Percentiles rank a stretch among this genome's conserved stretches.
Conservation (phyloP, 2,329 filamentous ascomycete species). For the Sphaerulina vaccinii region DNA sequence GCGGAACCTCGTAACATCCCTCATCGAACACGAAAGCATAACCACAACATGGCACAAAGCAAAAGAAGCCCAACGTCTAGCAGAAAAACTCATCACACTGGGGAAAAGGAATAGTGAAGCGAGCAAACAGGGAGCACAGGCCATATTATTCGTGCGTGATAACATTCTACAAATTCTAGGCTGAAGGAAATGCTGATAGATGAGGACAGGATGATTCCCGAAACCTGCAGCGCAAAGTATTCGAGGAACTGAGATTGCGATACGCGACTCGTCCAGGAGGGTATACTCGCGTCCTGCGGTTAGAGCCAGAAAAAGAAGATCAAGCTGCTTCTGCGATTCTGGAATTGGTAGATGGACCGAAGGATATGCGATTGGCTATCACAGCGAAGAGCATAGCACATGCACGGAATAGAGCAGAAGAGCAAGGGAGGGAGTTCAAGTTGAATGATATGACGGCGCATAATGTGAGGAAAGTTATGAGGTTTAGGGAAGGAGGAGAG, state of each 20-base stretch:
- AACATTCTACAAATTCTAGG: neutral
- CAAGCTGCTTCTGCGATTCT: conserved; percentile 88
- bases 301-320: conserved; percentile 84
- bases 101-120: conserved; percentile 91
- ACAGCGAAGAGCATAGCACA: conserved; percentile 80
- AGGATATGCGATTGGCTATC: conserved; percentile 91
- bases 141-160: conserved; percentile 69
- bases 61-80: conserved; percentile 90
- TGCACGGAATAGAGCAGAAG: conserved; percentile 17
- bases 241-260: conserved; percentile 75
- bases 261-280: conserved; percentile 80
- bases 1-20: conserved; percentile 91
- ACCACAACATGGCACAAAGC: conserved; percentile 94
- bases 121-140: conserved; percentile 69
- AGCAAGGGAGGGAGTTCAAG: conserved; percentile 50
- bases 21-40: conserved; percentile 91
- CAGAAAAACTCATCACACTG: conserved; percentile 90
- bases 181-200: neutral
- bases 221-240: conserved; percentile 71
- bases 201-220: conserved; percentile 16
- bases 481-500: conserved; percentile 67
- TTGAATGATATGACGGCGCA: conserved; percentile 69
- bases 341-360: conserved; percentile 90
- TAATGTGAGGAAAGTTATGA: conserved; percentile 82
- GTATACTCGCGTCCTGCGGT: conserved; percentile 90